These are phyloP conservation scores for Fagus crenata DNA, from an alignment of 306 rosid genomes.

Conservation along the genomic window DNA sequence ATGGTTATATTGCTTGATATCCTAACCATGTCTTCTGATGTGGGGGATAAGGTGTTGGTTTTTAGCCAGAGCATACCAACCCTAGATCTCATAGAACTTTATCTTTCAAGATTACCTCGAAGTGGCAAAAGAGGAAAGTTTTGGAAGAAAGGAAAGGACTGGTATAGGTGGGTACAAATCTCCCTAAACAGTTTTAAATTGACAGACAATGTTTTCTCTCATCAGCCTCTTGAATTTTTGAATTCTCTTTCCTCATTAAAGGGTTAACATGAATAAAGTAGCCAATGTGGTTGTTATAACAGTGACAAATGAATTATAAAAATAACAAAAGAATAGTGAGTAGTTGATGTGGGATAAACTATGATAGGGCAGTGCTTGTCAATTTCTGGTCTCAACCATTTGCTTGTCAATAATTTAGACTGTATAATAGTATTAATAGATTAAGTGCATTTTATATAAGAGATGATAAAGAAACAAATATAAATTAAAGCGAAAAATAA, in stretches of 20 bases:
- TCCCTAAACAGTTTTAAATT: slow-evolving; percentile 20
- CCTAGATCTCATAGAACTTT: slow-evolving; percentile 83
- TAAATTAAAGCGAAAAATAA: background rate
- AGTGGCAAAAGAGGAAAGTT: slow-evolving; percentile 62
- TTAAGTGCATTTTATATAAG: background rate
- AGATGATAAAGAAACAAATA: background rate
- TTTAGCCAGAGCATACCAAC: slow-evolving; percentile 99
- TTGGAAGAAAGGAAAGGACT: slow-evolving; percentile 95
- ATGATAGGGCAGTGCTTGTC: background rate
- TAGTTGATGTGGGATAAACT: background rate
- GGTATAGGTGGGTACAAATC: slow-evolving; percentile 81
- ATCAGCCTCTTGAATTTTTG: slow-evolving; percentile 7
- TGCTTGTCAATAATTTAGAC: background rate
- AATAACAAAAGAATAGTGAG: too few relatives aligned
- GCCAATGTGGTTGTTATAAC: background rate
- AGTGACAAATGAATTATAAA: background rate
- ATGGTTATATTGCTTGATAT: slow-evolving; percentile 89
- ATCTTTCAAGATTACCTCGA: slow-evolving; percentile 72
- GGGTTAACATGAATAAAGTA: background rate
- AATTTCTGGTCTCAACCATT: background rate
- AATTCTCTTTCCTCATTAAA: slow-evolving; percentile 4
- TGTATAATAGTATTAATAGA: background rate
- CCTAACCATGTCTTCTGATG: slow-evolving; percentile 73
- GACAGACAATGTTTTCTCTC: slow-evolving; percentile 12
- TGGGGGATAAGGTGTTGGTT: slow-evolving; percentile 92